Conservation (phyloP, 2,329 filamentous ascomycete species). For the Venturia asperata region DNA sequence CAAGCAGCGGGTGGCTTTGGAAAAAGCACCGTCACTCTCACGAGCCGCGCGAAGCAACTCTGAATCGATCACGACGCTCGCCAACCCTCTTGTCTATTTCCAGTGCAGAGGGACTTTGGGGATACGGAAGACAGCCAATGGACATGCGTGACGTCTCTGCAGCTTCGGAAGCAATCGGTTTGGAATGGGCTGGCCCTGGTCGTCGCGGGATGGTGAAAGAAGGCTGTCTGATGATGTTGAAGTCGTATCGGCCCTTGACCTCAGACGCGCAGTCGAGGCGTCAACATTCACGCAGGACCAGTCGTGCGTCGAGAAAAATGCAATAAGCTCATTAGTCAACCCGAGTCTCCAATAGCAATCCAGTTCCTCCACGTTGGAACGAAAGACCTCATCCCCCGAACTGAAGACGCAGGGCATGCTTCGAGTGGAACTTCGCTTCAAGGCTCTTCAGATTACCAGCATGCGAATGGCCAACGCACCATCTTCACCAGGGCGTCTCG, state of each 20-base stretch:
- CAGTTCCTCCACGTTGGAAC: not conserved
- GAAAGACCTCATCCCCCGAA: not conserved
- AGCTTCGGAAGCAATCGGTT: not conserved
- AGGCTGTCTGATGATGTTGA: not conserved
- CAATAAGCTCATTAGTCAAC: conserved; percentile 16
- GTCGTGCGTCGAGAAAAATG: conserved; percentile 5
- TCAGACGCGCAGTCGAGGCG: not conserved
- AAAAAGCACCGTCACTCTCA: not conserved
- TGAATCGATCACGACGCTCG: conserved; percentile 3
- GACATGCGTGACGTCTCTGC: not conserved
- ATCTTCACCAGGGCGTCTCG: conserved; percentile 7
- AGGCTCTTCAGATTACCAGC: not conserved
- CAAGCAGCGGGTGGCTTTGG: not conserved
- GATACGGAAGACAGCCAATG: not conserved
- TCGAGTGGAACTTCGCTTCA: no score
- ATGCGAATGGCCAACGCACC: conserved; percentile 1
- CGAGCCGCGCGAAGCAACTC: not conserved
- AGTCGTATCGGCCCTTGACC: not conserved
- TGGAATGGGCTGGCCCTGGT: not conserved
- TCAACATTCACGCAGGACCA: not conserved
- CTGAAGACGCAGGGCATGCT: not conserved
- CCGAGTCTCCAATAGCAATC: conserved; percentile 5
- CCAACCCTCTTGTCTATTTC: not conserved
- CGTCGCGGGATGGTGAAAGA: not conserved
- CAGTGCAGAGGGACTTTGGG: not conserved